A percentile compares a stretch with the other conserved stretches of the same genome.
Evolutionary conservation across 2,329 filamentous ascomycete species (phyloP).

Genomic region (Apiospora phragmitis): DNA sequence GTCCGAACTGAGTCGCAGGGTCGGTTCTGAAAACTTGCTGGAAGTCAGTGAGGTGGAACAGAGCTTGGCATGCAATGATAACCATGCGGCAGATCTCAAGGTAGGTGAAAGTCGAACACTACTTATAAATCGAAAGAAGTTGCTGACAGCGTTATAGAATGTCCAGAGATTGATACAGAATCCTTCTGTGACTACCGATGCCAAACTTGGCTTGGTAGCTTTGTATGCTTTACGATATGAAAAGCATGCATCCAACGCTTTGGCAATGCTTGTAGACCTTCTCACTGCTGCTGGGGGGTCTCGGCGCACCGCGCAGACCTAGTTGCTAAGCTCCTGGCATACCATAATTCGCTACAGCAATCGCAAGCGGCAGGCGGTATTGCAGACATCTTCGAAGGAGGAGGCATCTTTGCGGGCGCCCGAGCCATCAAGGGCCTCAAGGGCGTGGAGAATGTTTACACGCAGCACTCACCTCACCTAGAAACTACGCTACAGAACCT

Average conservation of each 20-base stretch:
- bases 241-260: conserved; percentile 79
- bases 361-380: conserved; percentile 76
- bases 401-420: conserved; percentile 87
- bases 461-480: conserved; percentile 88
- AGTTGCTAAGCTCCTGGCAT: conserved; percentile 79
- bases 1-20: conserved; percentile 85
- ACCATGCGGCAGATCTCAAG: conserved; percentile 88
- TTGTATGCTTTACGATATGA: conserved; percentile 95
- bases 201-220: conserved; percentile 86
- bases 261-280: conserved; percentile 84
- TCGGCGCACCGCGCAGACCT: conserved; percentile 73
- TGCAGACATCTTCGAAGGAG: conserved; percentile 87
- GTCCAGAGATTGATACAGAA: conserved; percentile 85
- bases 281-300: conserved; percentile 83
- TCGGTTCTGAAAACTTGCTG: conserved; percentile 82
- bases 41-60: conserved; percentile 98
- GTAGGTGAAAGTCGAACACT: conserved; percentile 43
- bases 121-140: background rate
- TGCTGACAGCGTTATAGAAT: conserved; percentile 50
- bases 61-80: conserved; percentile 94
- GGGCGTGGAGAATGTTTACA: conserved; percentile 98
- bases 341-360: conserved; percentile 83
- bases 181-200: conserved; percentile 72
- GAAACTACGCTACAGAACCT: conserved; percentile 88
- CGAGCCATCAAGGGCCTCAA: conserved; percentile 92